Base-by-base conservation (phyloP, 805 yeast species). In the Hagleromyces aurorensis region DNA sequence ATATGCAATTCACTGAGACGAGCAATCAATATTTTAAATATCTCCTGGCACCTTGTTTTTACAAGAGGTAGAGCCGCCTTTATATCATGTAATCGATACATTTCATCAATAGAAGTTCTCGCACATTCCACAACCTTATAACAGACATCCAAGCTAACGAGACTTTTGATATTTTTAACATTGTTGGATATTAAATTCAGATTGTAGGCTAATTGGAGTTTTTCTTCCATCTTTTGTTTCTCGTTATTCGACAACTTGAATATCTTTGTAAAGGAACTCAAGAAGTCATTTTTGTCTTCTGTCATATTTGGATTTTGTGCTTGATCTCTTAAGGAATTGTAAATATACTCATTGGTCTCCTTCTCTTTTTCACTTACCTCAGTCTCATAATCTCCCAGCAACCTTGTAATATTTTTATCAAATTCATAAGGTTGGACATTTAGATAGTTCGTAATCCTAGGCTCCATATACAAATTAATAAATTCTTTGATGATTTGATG, bases 81-180 rank as follows among this genome's bases (percentile, higher is more conserved):
- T 43, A 52, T 48, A 29, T 13, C 59, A 35, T 50, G 53, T 46
- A 78, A 69, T 10, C 62, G 62, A 16, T 68, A 50, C 26, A 82
- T 66, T 21, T 86, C 56, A 29, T 73, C 77, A 12, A 83, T 69
- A 16, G 78, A 68, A 7, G 62, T 60, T 38, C 76, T 75, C 4
- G 89, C 89, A 18, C 69, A 70, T 40, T 78, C 81, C 30, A 87
- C 61, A 6, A 83, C 65, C 28, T 72, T 69, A 36, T 83, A 70
- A 1, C 89, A 79, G 26, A 89, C 62, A 48, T 87, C 94, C 27
- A 89, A 70, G 44, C 86, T 81, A 36, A 89, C 77, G 17, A 83
- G 72, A 4, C 78, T 67, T 45, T 79, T 81, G 45, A 91, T 72
- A 11, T 81, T 77, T 40, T 76, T 78, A 37, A 91, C 68, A 40